Evolutionary conservation across 2,329 filamentous ascomycete species (phyloP).

Genomic region (Ramichloridium luteum): DNA sequence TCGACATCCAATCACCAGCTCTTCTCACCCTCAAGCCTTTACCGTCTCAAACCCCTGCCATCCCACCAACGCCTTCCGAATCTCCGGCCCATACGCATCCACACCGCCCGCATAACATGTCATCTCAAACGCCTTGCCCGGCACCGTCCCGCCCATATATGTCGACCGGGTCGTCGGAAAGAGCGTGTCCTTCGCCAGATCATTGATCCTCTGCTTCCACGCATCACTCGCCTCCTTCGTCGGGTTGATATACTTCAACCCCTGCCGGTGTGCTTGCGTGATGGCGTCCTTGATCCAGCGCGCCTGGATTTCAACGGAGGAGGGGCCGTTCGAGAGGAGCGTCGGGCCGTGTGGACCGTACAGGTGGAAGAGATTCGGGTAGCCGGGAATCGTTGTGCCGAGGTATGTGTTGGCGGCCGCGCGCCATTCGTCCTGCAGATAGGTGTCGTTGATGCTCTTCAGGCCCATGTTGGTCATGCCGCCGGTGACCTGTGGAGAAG

Average conservation of each 20-base stretch:
- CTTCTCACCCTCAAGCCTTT: no score
- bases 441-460: constrained; percentile 25
- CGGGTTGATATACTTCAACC: constrained; percentile 18
- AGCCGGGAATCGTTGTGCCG: constrained; percentile 28
- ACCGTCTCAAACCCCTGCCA: no score
- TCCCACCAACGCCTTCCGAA: no score
- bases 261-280: constrained; percentile 15
- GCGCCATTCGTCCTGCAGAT: constrained; percentile 31
- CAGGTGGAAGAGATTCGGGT: constrained; percentile 22
- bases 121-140: constrained; percentile 19
- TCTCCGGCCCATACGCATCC: constrained; percentile 16
- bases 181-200: constrained; percentile 16
- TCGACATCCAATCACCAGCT: no score
- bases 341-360: constrained; percentile 35
- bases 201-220: constrained; percentile 21
- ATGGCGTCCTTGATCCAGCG: constrained; percentile 27
- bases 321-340: constrained; percentile 32
- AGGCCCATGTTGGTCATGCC: constrained; percentile 35
- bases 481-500: constrained; percentile 25
- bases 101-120: constrained; percentile 21
- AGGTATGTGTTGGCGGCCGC: constrained; percentile 32
- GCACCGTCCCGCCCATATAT: constrained; percentile 20
- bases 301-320: constrained; percentile 31
- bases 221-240: constrained; percentile 18
- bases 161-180: constrained; percentile 18